Conservation (phyloP, 2,329 filamentous ascomycete species). For the Epichloe brachyelytri region DNA sequence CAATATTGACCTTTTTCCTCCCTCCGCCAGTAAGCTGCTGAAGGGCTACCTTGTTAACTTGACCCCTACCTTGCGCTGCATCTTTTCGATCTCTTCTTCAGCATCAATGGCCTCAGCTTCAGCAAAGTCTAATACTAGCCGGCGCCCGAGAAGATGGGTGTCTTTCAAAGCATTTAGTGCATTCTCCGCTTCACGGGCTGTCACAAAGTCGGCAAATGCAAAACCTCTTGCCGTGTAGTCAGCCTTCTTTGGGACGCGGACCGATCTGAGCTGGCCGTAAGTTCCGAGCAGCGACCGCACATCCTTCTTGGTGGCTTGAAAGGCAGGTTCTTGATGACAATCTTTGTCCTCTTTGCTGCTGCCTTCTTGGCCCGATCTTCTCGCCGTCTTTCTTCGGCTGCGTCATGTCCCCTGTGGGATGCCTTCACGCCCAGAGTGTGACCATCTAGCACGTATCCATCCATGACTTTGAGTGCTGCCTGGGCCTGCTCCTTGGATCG, state of each 20-base stretch:
- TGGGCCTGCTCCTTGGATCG: slow-evolving; percentile 63
- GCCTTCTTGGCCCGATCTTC: slow-evolving; percentile 75
- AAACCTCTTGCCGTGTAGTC: slow-evolving; percentile 82
- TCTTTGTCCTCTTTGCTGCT: slow-evolving; percentile 69
- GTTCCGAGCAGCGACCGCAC: slow-evolving; percentile 72
- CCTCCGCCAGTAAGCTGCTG: slow-evolving; percentile 76
- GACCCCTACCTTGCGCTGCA: slow-evolving; percentile 92
- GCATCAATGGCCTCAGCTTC: slow-evolving; percentile 80
- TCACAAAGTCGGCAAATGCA: slow-evolving; percentile 93
- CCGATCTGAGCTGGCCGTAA: slow-evolving; percentile 84
- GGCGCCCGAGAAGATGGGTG: slow-evolving; percentile 83
- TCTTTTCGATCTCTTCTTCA: slow-evolving; percentile 90
- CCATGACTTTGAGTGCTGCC: slow-evolving; percentile 72
- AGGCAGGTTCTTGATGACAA: slow-evolving; percentile 95
- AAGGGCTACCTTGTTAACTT: slow-evolving; percentile 81
- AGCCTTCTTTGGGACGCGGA: slow-evolving; percentile 91
- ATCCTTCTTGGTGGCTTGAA: slow-evolving; percentile 94
- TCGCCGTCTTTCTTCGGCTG: slow-evolving; percentile 71
- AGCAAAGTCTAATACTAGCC: slow-evolving; percentile 83
- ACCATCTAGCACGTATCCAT: slow-evolving; percentile 74
- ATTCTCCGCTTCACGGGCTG: slow-evolving; percentile 75
- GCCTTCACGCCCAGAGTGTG: slow-evolving; percentile 76
- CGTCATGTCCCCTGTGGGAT: slow-evolving; percentile 77
- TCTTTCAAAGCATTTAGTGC: slow-evolving; percentile 84
- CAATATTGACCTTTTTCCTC: slow-evolving; percentile 81